Evolutionary conservation across 2,329 filamentous ascomycete species (phyloP).

Genomic region (Lachnellula subtilissima): DNA sequence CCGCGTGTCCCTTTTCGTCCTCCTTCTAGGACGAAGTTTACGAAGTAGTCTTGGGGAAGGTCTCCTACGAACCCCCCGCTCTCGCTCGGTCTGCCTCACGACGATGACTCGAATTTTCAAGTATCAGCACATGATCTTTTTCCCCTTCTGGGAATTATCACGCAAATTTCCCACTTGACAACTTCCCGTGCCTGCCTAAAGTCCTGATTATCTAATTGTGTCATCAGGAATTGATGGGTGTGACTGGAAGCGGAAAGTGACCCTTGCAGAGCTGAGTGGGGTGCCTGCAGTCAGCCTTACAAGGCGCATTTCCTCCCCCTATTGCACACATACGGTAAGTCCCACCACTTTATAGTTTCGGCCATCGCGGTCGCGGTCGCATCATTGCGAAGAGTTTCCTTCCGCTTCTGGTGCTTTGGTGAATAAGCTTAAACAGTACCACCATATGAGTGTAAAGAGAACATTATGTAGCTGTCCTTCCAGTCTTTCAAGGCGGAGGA

Average conservation of each 20-base stretch:
- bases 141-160: background rate
- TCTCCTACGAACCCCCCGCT: background rate
- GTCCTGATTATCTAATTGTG: background rate
- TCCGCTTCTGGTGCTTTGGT: no score
- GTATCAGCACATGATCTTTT: background rate
- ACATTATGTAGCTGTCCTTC: no score
- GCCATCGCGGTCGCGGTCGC: no score
- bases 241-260: background rate
- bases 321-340: no score
- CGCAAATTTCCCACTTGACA: background rate
- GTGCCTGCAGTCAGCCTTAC: slow-evolving; percentile 9
- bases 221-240: background rate
- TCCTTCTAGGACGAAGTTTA: background rate
- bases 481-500: no score
- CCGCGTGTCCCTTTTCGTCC: background rate
- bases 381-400: no score
- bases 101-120: background rate
- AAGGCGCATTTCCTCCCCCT: background rate
- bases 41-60: background rate
- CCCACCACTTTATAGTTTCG: no score
- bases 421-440: no score
- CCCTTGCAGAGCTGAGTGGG: background rate
- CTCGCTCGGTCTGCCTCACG: background rate
- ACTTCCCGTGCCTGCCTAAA: background rate
- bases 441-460: no score